Conservation (phyloP, 2,329 filamentous ascomycete species). For the Phoma sp. region DNA sequence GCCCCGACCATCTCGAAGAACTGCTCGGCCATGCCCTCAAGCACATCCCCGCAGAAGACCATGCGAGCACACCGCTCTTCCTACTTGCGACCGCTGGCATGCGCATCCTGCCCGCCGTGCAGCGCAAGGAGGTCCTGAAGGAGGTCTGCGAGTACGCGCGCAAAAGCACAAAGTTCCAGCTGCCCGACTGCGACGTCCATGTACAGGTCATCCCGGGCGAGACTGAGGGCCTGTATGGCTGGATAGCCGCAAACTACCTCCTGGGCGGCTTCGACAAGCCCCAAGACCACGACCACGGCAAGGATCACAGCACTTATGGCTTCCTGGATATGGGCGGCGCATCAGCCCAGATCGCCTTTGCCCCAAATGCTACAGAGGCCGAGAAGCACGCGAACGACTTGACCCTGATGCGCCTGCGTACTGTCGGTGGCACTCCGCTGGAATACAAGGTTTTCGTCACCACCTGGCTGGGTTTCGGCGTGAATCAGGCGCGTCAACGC, state of each 20-base stretch:
- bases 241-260: slow-evolving; percentile 96
- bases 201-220: slow-evolving; percentile 95
- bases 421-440: slow-evolving; percentile 73
- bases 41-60: slow-evolving; percentile 75
- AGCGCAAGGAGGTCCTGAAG: slow-evolving; percentile 74
- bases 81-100: slow-evolving; percentile 95
- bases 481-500: slow-evolving; percentile 84
- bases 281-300: slow-evolving; percentile 76
- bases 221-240: slow-evolving; percentile 94
- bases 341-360: slow-evolving; percentile 97
- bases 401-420: slow-evolving; percentile 83
- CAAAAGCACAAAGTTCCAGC: slow-evolving; percentile 75
- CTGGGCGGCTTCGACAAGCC: slow-evolving; percentile 87
- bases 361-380: slow-evolving; percentile 89
- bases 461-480: slow-evolving; percentile 97
- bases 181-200: slow-evolving; percentile 88
- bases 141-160: slow-evolving; percentile 84
- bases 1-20: slow-evolving; percentile 77
- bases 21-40: slow-evolving; percentile 83
- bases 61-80: slow-evolving; percentile 87
- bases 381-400: slow-evolving; percentile 88
- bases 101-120: slow-evolving; percentile 76
- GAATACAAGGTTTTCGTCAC: slow-evolving; percentile 95
- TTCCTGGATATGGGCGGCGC: slow-evolving; percentile 99
- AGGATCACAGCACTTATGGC: slow-evolving; percentile 91